Evolutionary conservation across 2,329 filamentous ascomycete species (phyloP), one percentile per base, ranked within the genome.

Genomic region (Cytospora schulzeri): DNA sequence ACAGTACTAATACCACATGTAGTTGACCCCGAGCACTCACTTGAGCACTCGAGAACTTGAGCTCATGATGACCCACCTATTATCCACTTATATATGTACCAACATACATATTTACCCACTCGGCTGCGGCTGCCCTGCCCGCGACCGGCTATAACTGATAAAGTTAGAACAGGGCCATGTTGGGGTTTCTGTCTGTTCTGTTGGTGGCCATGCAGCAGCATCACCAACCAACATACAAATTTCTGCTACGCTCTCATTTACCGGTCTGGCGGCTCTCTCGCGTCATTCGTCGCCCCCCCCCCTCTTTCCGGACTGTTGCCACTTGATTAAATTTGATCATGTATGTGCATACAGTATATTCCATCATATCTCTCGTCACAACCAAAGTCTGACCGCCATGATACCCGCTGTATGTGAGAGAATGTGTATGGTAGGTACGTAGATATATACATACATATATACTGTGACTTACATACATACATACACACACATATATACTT

Each of bases 181-280:
- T 22, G n/a, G 45, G n/a, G 19, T 12, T 22, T n/a, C 41, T 24
- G n/a, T 22, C 41, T n/a, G 41, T 22, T 24, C 45, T 24, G 45
- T 48, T 48, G n/a, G 45, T 48, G n/a, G 45, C 22, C n/a, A 61
- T 62, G 59, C 52, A 62, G 51, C 51, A 29, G 22, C 59, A 17
- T 41, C 51, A 54, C 11, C 6, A 33, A 61, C 52, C 59, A 62
- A 62, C 52, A 62, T 56, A 50, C 55, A 52, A 3, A 50, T 54
- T 62, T 45, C 59, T 56, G 52, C 48, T 45, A 50, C 41, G 52
- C 51, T 56, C 38, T 62, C 38, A 56, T 56, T 62, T 62, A 62
- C 52, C 59, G 38, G 14, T 41, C 52, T 45, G 38, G 28, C 59
- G 38, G 52, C 45, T 62, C 59, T 50, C 38, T 55, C 11, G 26